Evolutionary conservation across 75 land plant species (phyloP).

Genomic region (Selaginella moellendorffii): DNA sequence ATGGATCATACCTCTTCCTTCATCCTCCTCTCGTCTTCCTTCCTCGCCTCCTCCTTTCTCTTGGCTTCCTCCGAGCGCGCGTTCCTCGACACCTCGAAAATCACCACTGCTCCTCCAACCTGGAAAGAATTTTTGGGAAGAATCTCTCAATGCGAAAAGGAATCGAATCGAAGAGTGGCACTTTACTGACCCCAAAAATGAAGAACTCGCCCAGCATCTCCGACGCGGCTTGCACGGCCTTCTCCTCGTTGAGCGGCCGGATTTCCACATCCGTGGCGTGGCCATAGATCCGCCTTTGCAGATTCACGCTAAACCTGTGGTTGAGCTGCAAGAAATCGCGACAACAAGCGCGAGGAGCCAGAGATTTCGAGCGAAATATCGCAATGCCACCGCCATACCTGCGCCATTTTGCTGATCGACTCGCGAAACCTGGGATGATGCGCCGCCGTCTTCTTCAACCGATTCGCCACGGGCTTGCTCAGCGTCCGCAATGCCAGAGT

Average conservation of each 20-base stretch:
- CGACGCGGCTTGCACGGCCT: constrained; percentile 80
- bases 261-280: constrained; percentile 73
- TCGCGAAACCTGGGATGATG: constrained; percentile 51
- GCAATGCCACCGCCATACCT: constrained; percentile 40
- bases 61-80: constrained; percentile 84
- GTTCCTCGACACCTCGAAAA: constrained; percentile 77
- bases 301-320: constrained; percentile 46
- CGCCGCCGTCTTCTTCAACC: constrained; percentile 52
- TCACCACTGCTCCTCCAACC: constrained; percentile 66
- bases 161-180: too few relatives aligned
- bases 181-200: constrained; percentile 74
- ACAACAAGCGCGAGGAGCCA: not conserved
- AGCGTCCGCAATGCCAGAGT: constrained; percentile 45
- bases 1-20: too few relatives aligned
- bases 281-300: constrained; percentile 78
- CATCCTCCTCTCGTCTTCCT: too few relatives aligned
- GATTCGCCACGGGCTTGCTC: constrained; percentile 53
- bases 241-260: constrained; percentile 69
- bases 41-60: constrained; percentile 60
- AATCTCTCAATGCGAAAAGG: too few relatives aligned
- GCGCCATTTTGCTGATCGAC: constrained; percentile 49
- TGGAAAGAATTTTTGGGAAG: constrained; percentile 5
- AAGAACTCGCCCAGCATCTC: constrained; percentile 76
- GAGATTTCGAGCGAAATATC: not conserved
- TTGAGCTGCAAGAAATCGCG: constrained; percentile 34